phyloP scores from a whole-genome alignment of 768 basidiomycete genomes.

The Paxillus ammoniavirescens region DNA sequence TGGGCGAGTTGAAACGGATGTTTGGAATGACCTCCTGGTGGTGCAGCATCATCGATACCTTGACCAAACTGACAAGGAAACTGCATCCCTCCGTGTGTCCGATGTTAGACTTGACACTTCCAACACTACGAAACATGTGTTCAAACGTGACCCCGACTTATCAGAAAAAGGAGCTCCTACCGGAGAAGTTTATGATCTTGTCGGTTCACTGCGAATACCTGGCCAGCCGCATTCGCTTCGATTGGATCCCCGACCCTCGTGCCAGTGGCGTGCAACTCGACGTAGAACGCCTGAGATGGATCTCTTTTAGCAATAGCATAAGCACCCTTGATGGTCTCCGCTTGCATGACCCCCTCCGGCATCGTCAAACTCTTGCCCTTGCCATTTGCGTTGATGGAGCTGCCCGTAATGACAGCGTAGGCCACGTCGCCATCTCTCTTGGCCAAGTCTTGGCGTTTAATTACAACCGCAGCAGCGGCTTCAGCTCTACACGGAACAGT shows the following conservation, averaged over 20 bases:
- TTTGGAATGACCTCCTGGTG: constrained; percentile 4
- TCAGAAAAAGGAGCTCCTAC: not conserved
- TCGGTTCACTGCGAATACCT: constrained; percentile 16
- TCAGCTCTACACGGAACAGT: constrained; percentile 5
- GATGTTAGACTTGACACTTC: constrained; percentile 3
- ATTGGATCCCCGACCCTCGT: constrained; percentile 44
- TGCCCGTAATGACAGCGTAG: constrained; percentile 19
- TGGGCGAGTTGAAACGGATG: constrained; percentile 1
- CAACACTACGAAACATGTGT: not conserved
- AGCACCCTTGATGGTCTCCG: constrained; percentile 20
- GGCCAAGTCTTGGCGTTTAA: constrained; percentile 26
- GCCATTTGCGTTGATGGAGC: constrained; percentile 23
- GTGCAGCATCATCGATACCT: constrained; percentile 16
- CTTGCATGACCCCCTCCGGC: constrained; percentile 22
- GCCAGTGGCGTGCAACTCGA: constrained; percentile 45
- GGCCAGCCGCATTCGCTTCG: constrained; percentile 44
- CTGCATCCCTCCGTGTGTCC: constrained; percentile 14
- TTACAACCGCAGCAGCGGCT: constrained; percentile 18
- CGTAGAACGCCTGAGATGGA: constrained; percentile 39
- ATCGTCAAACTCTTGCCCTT: constrained; percentile 21
- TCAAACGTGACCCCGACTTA: not conserved
- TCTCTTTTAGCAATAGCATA: constrained; percentile 16
- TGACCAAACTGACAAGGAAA: constrained; percentile 23
- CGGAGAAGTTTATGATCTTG: not conserved
- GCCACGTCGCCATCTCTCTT: constrained; percentile 21